Evolutionary conservation across 2,329 filamentous ascomycete genomes (phyloP), one percentile per base, ranked within the genome.

Genomic region (Colletotrichum orbiculare): DNA sequence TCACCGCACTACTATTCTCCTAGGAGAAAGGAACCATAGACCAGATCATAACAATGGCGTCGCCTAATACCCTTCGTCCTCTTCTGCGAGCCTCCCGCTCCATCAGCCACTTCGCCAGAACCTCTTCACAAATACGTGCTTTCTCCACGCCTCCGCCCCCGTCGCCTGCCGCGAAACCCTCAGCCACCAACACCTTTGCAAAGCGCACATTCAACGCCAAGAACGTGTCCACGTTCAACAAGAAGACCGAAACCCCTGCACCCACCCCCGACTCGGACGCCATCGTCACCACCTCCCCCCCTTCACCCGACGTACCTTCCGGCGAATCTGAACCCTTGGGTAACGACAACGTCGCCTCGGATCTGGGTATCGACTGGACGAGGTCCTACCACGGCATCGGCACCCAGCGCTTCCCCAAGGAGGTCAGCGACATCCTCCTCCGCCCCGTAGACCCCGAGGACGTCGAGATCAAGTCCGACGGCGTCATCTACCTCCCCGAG

Each of bases 391-490:
- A 95, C 76, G 92, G 93, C 11, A 86, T 97, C 15, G 91, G 89
- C 41, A 83, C 85, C 0, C 82, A 82, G 39, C 85, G 93, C 0
- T 97, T 97, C 77, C 82, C 88, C 4, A 80, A 87, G 49, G 90
- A 94, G 77, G 86, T 90, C 57, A 85, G 87, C 9, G 84, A 88
- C 13, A 84, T 92, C 17, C 84, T 97, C 50, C 85, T 91, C 67
- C 82, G 86, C 61, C 88, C 89, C 2, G 76, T 97, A 11, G 81
- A 88, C 58, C 80, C 86, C 0, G 85, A 89, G 52, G 95, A 98
- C 78, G 89, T 99, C 60, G 96, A 99, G 82, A 91, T 99, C 75
- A 99, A 99, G 82, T 95, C 96, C 38, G 96, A 99, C 80, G 96
- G 96, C 39, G 95, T 99, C 71, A 83, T 98, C 65, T 99, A 98